These are phyloP conservation scores for Fonsecaea monophora DNA, from an alignment of 2,329 filamentous ascomycete species.

Conservation along the genomic window DNA sequence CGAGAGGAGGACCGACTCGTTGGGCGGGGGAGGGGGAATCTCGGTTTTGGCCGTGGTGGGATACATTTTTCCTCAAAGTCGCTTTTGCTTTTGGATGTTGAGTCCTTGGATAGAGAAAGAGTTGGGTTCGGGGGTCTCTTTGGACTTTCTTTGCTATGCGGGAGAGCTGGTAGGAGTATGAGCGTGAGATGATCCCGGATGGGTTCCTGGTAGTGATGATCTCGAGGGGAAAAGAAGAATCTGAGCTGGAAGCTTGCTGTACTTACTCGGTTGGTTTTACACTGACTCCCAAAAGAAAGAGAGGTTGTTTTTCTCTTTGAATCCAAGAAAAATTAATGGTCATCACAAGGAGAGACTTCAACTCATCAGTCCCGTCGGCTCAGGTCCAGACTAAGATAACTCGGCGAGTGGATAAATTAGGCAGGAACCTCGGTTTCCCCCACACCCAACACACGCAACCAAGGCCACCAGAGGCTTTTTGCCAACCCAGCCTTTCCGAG, in stretches of 20 bases:
- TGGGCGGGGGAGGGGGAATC: slow-evolving; percentile 24
- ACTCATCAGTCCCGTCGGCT: too few relatives aligned
- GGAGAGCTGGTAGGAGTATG: too few relatives aligned
- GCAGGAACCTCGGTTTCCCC: slow-evolving; percentile 5
- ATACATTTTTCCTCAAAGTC: neutral
- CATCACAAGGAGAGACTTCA: too few relatives aligned
- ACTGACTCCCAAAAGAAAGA: too few relatives aligned
- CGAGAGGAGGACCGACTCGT: slow-evolving; percentile 40
- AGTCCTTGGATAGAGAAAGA: neutral
- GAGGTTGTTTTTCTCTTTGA: too few relatives aligned
- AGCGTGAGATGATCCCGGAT: too few relatives aligned
- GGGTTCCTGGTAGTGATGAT: too few relatives aligned
- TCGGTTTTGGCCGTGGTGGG: slow-evolving; percentile 18
- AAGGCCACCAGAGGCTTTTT: neutral
- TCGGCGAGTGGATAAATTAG: neutral
- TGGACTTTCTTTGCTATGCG: neutral
- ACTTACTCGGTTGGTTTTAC: too few relatives aligned
- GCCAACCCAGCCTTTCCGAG: slow-evolving; percentile 3
- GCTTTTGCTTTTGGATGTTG: neutral
- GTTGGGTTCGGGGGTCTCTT: neutral
- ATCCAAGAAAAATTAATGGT: too few relatives aligned
- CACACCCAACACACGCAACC: neutral
- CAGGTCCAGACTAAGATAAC: too few relatives aligned
- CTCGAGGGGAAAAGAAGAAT: too few relatives aligned
- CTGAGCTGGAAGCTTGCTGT: too few relatives aligned